phyloP scores from a whole-genome alignment of 1,284 basidiomycete species.

The Cerrena zonata region DNA sequence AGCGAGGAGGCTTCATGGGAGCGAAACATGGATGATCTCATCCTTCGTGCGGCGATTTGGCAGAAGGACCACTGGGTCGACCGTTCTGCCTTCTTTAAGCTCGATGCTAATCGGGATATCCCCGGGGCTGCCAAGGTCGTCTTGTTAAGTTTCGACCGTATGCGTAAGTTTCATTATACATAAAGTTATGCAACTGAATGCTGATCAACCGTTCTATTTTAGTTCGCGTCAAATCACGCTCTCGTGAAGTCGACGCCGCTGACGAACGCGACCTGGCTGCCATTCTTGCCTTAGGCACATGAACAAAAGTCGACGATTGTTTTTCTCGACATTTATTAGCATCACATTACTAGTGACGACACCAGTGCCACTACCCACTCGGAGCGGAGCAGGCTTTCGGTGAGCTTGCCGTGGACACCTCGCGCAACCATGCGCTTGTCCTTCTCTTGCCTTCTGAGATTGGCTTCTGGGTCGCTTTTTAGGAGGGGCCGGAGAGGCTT shows the following conservation, averaged over 20 bases:
- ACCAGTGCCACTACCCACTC: background rate
- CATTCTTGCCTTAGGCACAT: conserved; percentile 44
- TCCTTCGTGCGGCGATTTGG: conserved; percentile 86
- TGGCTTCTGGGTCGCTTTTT: background rate
- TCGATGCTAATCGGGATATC: conserved; percentile 28
- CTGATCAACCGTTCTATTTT: conserved; percentile 7
- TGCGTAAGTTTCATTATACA: conserved; percentile 52
- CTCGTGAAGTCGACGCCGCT: conserved; percentile 71
- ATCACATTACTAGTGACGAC: background rate
- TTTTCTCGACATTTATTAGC: background rate
- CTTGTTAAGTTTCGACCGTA: conserved; percentile 86
- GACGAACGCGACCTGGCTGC: conserved; percentile 69
- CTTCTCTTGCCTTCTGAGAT: background rate
- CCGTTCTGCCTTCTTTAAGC: conserved; percentile 65
- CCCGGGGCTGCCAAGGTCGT: conserved; percentile 73
- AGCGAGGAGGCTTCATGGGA: conserved; percentile 48
- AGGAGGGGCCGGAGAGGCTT: background rate
- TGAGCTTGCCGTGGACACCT: background rate
- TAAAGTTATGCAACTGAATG: conserved; percentile 3
- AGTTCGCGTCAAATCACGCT: conserved; percentile 82
- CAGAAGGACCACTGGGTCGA: conserved; percentile 90
- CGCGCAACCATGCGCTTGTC: background rate
- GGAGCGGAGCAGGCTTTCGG: background rate
- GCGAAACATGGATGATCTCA: conserved; percentile 90
- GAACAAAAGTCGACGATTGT: no score